Percentiles rank a stretch among this genome's conserved stretches.
These are phyloP conservation scores for Echinochloa phyllopogon DNA, from an alignment of 176 grass and related monocot genomes.

Conservation along the genomic window DNA sequence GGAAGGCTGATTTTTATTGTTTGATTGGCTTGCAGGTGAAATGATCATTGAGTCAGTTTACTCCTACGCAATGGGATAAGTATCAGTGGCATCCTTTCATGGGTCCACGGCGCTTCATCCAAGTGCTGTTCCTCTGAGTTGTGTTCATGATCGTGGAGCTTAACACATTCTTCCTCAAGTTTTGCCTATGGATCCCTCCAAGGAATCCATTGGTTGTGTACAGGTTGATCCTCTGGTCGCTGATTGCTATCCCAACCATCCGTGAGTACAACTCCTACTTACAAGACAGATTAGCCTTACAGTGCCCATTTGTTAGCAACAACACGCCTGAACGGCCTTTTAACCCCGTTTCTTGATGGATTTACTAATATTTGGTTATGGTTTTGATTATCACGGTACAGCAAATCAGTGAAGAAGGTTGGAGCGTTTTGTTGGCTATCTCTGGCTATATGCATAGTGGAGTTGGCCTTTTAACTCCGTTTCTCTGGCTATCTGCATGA, in stretches of 20 bases:
- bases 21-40: conserved; percentile 64
- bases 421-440: conserved; percentile 98
- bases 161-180: conserved; percentile 98
- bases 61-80: conserved; percentile 95
- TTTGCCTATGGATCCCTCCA: conserved; percentile 91
- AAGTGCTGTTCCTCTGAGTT: conserved; percentile 85
- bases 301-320: neutral
- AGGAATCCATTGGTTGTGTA: conserved; percentile 87
- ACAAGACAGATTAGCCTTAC: conserved; percentile 75
- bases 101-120: conserved; percentile 87
- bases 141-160: conserved; percentile 94
- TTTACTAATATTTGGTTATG: conserved; percentile 12
- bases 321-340: neutral
- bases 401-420: conserved; percentile 96
- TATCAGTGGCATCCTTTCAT: conserved; percentile 95
- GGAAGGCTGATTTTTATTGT: neutral
- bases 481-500: conserved; percentile 98
- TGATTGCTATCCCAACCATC: conserved; percentile 96
- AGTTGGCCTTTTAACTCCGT: too few relatives aligned
- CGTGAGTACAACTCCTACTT: conserved; percentile 98
- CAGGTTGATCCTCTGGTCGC: conserved; percentile 91
- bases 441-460: conserved; percentile 93
- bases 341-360: neutral
- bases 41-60: conserved; percentile 93
- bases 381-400: conserved; percentile 41